Evolutionary conservation across 2,329 filamentous ascomycete genomes (phyloP).

Genomic region (Scopulariopsis brevicaulis): DNA sequence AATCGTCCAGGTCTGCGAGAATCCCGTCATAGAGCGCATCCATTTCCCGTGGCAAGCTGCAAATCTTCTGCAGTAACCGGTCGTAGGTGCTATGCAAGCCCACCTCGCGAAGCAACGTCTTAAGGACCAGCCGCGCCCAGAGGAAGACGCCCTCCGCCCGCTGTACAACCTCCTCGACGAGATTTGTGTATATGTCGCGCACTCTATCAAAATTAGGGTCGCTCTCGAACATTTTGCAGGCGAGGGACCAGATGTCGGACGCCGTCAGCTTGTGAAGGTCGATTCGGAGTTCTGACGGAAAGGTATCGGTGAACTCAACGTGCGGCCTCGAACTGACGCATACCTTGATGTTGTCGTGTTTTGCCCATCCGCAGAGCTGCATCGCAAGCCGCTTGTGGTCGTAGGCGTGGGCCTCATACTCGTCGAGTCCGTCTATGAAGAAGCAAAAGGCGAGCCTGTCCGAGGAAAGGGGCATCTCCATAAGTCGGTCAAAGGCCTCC

Average conservation of each 20-base stretch:
- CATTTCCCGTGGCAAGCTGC: background rate
- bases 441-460: background rate
- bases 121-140: slow-evolving; percentile 4
- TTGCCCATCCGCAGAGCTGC: background rate
- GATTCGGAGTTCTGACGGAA: background rate
- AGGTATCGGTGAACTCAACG: background rate
- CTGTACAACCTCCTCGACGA: background rate
- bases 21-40: background rate
- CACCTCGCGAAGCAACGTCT: background rate
- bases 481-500: background rate
- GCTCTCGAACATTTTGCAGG: background rate
- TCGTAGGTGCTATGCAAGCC: background rate
- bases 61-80: background rate
- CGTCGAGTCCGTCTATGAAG: slow-evolving; percentile 2
- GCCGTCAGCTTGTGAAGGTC: background rate
- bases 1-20: background rate
- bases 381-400: background rate
- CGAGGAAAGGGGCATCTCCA: background rate
- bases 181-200: background rate
- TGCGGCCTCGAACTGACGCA: background rate
- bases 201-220: background rate
- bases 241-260: background rate
- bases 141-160: slow-evolving; percentile 6
- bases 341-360: background rate
- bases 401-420: background rate